Evolutionary conservation across 306 rosid genomes (phyloP).

Genomic region (Inga laurina): DNA sequence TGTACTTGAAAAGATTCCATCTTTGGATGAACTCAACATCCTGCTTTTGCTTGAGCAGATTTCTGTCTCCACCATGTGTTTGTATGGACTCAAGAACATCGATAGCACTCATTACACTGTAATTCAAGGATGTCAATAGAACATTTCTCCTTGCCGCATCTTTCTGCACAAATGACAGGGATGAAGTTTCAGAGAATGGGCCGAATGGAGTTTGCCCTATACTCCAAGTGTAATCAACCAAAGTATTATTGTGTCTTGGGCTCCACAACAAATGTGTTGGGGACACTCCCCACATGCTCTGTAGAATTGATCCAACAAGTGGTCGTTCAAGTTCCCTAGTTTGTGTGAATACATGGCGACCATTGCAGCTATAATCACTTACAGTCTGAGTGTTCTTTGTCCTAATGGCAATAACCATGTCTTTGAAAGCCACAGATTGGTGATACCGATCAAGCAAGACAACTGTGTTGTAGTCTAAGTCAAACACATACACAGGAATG

Average conservation of each 20-base stretch:
- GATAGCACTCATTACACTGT: slow-evolving; percentile 62
- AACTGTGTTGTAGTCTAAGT: slow-evolving; percentile 57
- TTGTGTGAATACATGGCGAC: slow-evolving; percentile 73
- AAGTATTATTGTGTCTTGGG: slow-evolving; percentile 76
- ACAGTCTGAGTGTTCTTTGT: slow-evolving; percentile 84
- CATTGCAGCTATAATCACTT: slow-evolving; percentile 92
- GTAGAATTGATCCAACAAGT: slow-evolving; percentile 86
- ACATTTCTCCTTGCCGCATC: slow-evolving; percentile 91
- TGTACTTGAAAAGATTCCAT: slow-evolving; percentile 84
- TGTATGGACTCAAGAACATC: slow-evolving; percentile 73
- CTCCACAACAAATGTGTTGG: slow-evolving; percentile 92
- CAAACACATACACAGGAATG: slow-evolving; percentile 89
- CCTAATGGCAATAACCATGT: slow-evolving; percentile 95
- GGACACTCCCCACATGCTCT: slow-evolving; percentile 99
- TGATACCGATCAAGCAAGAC: slow-evolving; percentile 86
- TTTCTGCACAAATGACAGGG: slow-evolving; percentile 88
- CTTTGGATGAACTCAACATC: slow-evolving; percentile 74
- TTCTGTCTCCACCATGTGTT: slow-evolving; percentile 82
- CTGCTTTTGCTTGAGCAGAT: slow-evolving; percentile 72
- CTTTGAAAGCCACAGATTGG: slow-evolving; percentile 87
- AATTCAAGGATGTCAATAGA: slow-evolving; percentile 77
- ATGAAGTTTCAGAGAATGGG: slow-evolving; percentile 73
- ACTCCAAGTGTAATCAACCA: slow-evolving; percentile 97
- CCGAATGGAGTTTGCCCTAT: slow-evolving; percentile 96
- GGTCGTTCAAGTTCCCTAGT: slow-evolving; percentile 85